Evolutionary conservation across 176 grass and related monocot species (phyloP), one percentile per base, ranked within the genome.

Genomic region (Aegilops sharonensis): DNA sequence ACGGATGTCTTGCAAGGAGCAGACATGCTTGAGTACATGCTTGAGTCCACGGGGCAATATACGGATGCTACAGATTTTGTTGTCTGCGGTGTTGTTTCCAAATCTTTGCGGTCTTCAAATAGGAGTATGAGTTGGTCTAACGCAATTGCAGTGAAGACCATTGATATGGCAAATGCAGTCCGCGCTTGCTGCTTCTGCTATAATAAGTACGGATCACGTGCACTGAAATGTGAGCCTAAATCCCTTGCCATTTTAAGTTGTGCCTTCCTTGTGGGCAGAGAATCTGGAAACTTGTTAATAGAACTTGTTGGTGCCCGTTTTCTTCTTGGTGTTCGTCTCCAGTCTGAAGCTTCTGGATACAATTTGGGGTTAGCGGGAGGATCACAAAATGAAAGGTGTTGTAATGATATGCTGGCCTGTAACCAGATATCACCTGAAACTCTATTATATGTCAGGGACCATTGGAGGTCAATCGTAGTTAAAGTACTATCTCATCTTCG

Each of bases 261-360:
- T 12, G 27, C 79, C 32, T 86, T 94, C 73, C 54, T 72, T 81
- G 86, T 86, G 56, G 78, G 78, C 6, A 47, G 54, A 20, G 84
- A 88, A 60, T 76, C 64, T 68, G 3, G 21, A 31, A 86, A 88
- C 68, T 50, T 91, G 67, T 78, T 86, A 10, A 13, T 86, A 0
- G 78, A 89, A 57, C 43, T 94, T 80, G 68, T 97, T 82, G 40
- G 78, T 71, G 30, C 69, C 18, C 90, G 90, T 52, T 66, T 3
- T 11, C 39, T 94, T 57, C 91, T 97, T 68, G 95, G 92, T 79
- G 42, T 84, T 81, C 95, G 91, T 76, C 75, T 94, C 13, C 39
- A 71, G 5, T 64, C 43, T 63, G 64, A 89, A 71, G 63, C n/a
- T 2, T 83, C 63, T 57, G 37, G 20, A 21, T 94, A 87, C 48